phyloP scores from a whole-genome alignment of 208 protist genomes.

The Wallacemonas collosoma region DNA sequence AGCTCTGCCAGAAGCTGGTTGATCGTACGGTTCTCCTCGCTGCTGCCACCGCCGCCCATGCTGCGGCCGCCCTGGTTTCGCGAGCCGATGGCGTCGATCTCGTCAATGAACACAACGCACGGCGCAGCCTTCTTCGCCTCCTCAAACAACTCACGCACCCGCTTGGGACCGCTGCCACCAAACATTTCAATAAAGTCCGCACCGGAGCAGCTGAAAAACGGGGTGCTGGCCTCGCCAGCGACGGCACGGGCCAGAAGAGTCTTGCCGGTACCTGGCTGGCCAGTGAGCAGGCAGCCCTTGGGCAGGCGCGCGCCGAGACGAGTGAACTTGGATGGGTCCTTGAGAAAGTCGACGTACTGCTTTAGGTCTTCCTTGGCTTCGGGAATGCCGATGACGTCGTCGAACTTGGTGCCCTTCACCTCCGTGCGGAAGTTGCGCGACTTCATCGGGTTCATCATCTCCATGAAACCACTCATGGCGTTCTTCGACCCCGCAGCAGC shows the following conservation, averaged over 20 bases:
- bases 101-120: conserved; percentile 98
- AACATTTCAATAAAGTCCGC: conserved; percentile 99
- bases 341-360: conserved; percentile 99
- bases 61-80: conserved; percentile 79
- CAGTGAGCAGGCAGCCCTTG: conserved; percentile 96
- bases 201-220: conserved; percentile 96
- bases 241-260: conserved; percentile 97
- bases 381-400: conserved; percentile 97
- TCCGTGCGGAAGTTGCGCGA: conserved; percentile 84
- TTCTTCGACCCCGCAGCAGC: conserved; percentile 26
- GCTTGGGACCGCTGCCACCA: conserved; percentile 94
- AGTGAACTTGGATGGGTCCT: conserved; percentile 95
- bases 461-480: conserved; percentile 80
- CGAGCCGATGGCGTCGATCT: conserved; percentile 98
- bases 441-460: conserved; percentile 96
- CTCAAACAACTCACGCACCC: conserved; percentile 96
- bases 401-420: conserved; percentile 89
- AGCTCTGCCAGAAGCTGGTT: conserved; percentile 97
- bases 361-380: conserved; percentile 98
- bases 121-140: conserved; percentile 95
- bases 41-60: conserved; percentile 86
- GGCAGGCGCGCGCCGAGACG: conserved; percentile 97
- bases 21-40: conserved; percentile 95
- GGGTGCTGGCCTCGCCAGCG: conserved; percentile 94
- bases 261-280: conserved; percentile 98